Percentiles rank a stretch among this genome's conserved stretches.
phyloP scores from a whole-genome alignment of 2,329 filamentous ascomycete species.

The Fusarium equiseti region DNA sequence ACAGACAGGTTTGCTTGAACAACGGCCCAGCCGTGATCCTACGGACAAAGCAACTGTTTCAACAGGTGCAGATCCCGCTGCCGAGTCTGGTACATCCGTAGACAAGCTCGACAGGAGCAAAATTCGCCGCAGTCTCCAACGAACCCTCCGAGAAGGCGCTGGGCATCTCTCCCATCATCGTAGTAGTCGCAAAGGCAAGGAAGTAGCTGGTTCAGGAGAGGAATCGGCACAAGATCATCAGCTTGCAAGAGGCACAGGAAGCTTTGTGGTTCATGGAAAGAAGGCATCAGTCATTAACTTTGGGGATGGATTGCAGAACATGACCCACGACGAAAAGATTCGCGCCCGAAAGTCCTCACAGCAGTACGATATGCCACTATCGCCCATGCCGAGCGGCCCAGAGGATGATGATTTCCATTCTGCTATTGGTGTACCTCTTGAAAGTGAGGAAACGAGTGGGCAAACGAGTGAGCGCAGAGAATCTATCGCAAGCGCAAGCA shows the following conservation, averaged over 20 bases:
- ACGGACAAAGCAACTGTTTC: constrained; percentile 53
- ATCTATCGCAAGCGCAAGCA: constrained; percentile 74
- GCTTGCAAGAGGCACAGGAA: constrained; percentile 82
- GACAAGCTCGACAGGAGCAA: constrained; percentile 71
- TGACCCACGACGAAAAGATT: constrained; percentile 79
- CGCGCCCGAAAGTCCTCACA: constrained; percentile 69
- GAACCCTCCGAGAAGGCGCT: constrained; percentile 85
- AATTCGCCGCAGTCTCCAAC: constrained; percentile 87
- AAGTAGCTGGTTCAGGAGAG: constrained; percentile 56
- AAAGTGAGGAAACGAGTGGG: constrained; percentile 37
- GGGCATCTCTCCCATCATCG: constrained; percentile 75
- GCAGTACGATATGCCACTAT: constrained; percentile 55
- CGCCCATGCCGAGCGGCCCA: constrained; percentile 52
- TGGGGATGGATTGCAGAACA: constrained; percentile 86
- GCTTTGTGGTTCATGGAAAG: constrained; percentile 97
- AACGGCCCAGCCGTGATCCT: constrained; percentile 48
- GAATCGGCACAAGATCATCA: constrained; percentile 70
- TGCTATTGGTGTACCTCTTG: constrained; percentile 59
- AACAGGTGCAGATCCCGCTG: constrained; percentile 51
- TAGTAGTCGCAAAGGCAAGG: constrained; percentile 81
- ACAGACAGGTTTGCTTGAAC: constrained; percentile 73
- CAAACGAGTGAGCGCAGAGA: constrained; percentile 64
- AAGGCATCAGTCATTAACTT: constrained; percentile 98
- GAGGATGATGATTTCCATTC: constrained; percentile 66
- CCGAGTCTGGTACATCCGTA: constrained; percentile 51